Base-by-base conservation (phyloP, 805 yeast species). In the Saccharomycopsis babjevae region DNA sequence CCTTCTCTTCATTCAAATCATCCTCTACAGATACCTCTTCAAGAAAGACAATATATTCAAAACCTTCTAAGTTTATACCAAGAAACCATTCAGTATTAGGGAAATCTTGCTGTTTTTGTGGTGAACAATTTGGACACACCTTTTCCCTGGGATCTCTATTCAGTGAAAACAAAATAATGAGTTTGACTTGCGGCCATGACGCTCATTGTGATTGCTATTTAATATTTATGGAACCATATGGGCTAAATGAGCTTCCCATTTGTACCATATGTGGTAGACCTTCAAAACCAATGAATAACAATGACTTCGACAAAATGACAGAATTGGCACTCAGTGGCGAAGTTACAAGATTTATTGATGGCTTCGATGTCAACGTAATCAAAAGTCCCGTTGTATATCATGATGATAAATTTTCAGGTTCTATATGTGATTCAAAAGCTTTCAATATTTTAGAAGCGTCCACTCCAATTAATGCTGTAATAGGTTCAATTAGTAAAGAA, bases 181-280 rank as follows among this genome's bases (percentile, higher is more conserved):
- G 13, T 5, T 40, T 63, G 11, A 42, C 50, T 3, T 63, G 66
- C 56, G 58, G 57, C 18, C 66, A 63, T 54, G 58, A 56, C 16
- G 60, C 61, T 30, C 66, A 63, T 56, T 57, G 28, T 42, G 61
- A 61, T 11, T 63, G 66, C 46, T 62, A 43, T 39, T 42, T 59
- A 22, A 55, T 42, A 6, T 20, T 59, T 30, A 50, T 63, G 58
- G 59, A 63, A 22, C 54, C 25, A 28, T 20, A 40, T 16, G 58
- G 59, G 16, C 38, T 59, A 28, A 28, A 57, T 16, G 20, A 43
- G 15, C 54, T 59, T 40, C 64, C 65, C 6, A 16, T 20, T 16
- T 63, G 66, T 46, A 18, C 52, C 8, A 15, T 43, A 11, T 63
- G 66, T 39, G 15, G 55, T 6, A 56, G 25, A n/a, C 58, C 56